Conservation (phyloP, 768 basidiomycete genomes). For the Pleurotus sapidus region DNA sequence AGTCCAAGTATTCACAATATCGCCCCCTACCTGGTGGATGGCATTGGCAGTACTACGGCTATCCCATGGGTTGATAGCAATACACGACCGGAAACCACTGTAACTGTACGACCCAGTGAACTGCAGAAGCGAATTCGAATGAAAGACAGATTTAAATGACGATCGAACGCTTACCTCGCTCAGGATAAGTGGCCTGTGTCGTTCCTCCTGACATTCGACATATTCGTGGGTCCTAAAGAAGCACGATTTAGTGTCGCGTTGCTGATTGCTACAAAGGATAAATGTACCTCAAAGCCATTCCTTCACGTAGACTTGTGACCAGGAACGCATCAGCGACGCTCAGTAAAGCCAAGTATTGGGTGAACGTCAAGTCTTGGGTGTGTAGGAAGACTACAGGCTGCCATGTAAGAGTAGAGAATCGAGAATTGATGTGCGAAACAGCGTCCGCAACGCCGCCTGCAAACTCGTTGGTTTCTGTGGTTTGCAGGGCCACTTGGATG, state of each 20-base stretch:
- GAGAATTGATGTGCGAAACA: conserved; percentile 78
- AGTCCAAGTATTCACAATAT: background rate
- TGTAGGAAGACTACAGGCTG: conserved; percentile 87
- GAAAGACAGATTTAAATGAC: too few species aligned
- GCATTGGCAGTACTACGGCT: conserved; percentile 80
- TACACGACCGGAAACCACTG: conserved; percentile 83
- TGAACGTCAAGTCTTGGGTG: conserved; percentile 81
- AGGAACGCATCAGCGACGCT: conserved; percentile 85
- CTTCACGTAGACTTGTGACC: conserved; percentile 81
- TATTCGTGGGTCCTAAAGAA: conserved; percentile 66
- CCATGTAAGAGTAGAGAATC: conserved; percentile 82
- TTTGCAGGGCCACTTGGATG: conserved; percentile 85
- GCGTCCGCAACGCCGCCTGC: conserved; percentile 73
- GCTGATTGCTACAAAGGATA: background rate
- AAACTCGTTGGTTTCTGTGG: conserved; percentile 71
- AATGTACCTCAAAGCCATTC: conserved; percentile 64
- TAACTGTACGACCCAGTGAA: conserved; percentile 88
- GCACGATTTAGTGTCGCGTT: too few species aligned
- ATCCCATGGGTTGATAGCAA: conserved; percentile 86
- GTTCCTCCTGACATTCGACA: conserved; percentile 79
- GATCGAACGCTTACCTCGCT: conserved; percentile 55
- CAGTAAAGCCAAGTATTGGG: conserved; percentile 79
- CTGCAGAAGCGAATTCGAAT: conserved; percentile 26
- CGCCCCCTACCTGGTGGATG: conserved; percentile 47
- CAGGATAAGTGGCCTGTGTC: conserved; percentile 67